Evolutionary conservation across 208 protist genomes (phyloP), one percentile per base, ranked within the genome.

Genomic region (Acanthamoeba rhysodes): DNA sequence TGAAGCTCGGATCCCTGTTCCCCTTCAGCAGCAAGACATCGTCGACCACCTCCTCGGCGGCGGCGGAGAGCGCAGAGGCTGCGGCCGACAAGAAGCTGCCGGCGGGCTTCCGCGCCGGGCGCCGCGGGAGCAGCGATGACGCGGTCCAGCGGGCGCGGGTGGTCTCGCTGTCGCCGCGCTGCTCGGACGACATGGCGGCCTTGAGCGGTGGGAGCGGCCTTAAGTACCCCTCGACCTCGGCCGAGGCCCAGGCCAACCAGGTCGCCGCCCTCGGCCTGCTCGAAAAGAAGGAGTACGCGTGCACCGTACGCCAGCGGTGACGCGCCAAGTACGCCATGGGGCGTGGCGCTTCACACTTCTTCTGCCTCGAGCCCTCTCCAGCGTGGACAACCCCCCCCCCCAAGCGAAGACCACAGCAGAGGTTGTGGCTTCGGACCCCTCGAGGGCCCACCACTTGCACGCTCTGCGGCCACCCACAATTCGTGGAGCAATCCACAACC

Each of bases 241-340:
- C 70, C n/a, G 70, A 78, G 70, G 70, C 70, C 7, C 70, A 78
- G 70, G 70, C 70, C 32, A 48, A 34, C 32, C 70, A 78, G n/a
- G 70, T 78, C 32, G 70, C 70, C 37, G 70, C 70, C n/a, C 70
- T 78, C 0, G 20, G 70, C 20, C 70, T 78, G 8, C 70, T 78
- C 22, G 32, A 48, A 3, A 57, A 57, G 50, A 78, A 78, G 70
- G 37, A 78, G 12, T 48, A 48, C 70, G 37, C 37, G 37, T 24
- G n/a, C 32, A 14, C 6, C 70, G n/a, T 22, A 78, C 32, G 70
- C 9, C 32, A 78, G 29, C 70, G 70, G 7, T 78, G 70, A 78
- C 10, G 50, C 9, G n/a, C n/a, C 37, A 41, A 41, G 37, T 41
- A 4, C 50, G 14, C 10, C 50, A 4, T 57, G 14, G 16, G 50